phyloP scores from a whole-genome alignment of 1,139 yeast genomes.

The Magnusiomyces sp. region DNA sequence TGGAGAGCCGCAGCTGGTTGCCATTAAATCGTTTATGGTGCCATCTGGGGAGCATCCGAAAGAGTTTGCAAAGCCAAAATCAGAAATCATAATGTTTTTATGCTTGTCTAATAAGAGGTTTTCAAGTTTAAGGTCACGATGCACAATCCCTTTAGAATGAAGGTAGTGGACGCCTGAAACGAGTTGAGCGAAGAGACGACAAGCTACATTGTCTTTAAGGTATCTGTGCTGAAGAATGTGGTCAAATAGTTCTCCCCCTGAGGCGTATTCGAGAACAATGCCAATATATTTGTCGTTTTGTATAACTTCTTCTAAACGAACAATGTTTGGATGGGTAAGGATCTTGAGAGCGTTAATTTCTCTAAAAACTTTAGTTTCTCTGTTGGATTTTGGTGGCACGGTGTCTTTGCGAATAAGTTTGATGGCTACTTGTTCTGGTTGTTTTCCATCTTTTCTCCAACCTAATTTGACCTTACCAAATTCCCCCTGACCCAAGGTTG shows the following conservation, averaged over 20 bases:
- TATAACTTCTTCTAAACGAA: constrained; percentile 81
- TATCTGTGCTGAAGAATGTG: constrained; percentile 81
- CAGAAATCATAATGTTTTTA: constrained; percentile 70
- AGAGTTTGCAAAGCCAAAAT: constrained; percentile 88
- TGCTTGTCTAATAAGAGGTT: constrained; percentile 71
- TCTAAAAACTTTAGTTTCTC: constrained; percentile 81
- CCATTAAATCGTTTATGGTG: constrained; percentile 58
- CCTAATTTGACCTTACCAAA: constrained; percentile 97
- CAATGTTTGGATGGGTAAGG: constrained; percentile 88
- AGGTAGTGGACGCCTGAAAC: constrained; percentile 89
- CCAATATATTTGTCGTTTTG: constrained; percentile 94
- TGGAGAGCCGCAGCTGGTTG: constrained; percentile 95
- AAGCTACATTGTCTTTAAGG: constrained; percentile 72
- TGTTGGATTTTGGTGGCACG: constrained; percentile 69
- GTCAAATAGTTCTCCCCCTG: constrained; percentile 95
- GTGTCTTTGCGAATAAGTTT: constrained; percentile 83
- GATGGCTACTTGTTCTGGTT: constrained; percentile 55
- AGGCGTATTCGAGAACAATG: constrained; percentile 89
- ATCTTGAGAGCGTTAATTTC: constrained; percentile 86
- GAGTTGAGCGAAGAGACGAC: constrained; percentile 82
- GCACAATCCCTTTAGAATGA: constrained; percentile 77
- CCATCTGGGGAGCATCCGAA: constrained; percentile 38
- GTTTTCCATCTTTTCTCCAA: constrained; percentile 56
- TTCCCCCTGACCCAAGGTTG: constrained; percentile 97
- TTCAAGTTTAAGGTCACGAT: constrained; percentile 65